Conservation (phyloP, 345 rosid species). For the Boechera retrofracta region DNA sequence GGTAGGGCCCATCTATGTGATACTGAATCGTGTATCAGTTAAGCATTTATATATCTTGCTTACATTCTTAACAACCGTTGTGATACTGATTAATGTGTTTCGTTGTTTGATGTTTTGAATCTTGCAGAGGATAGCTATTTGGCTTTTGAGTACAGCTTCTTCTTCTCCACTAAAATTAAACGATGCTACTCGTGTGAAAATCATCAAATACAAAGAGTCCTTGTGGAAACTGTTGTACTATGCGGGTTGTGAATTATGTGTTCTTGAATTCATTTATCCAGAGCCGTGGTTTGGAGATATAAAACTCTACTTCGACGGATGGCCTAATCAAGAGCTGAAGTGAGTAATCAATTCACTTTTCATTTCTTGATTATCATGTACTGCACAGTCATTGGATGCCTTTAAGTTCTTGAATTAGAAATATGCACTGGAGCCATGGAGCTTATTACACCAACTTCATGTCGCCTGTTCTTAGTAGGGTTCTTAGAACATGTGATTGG, state of each 20-base stretch:
- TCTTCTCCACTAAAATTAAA: constrained; percentile 48
- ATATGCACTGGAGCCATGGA: neutral
- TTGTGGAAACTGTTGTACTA: constrained; percentile 84
- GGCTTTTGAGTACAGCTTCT: constrained; percentile 55
- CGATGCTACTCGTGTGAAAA: constrained; percentile 54
- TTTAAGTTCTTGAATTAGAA: neutral
- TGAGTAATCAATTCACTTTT: constrained; percentile 44
- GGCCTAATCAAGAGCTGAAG: constrained; percentile 87
- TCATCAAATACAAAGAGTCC: constrained; percentile 73
- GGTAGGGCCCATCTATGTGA: too few species aligned
- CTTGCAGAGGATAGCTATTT: constrained; percentile 61
- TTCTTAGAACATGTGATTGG: neutral
- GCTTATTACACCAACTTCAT: neutral
- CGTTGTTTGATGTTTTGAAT: constrained; percentile 22
- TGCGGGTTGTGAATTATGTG: constrained; percentile 61
- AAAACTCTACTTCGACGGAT: constrained; percentile 60
- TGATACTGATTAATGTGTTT: neutral
- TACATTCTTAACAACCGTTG: neutral
- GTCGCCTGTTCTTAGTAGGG: neutral
- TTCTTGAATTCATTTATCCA: constrained; percentile 52
- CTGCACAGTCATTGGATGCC: neutral
- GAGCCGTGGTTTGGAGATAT: constrained; percentile 72
- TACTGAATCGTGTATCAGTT: too few species aligned
- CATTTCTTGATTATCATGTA: neutral
- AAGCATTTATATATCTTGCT: neutral